Evolutionary conservation across 768 basidiomycete species (phyloP).

Genomic region (Pleurotus ostreatus): DNA sequence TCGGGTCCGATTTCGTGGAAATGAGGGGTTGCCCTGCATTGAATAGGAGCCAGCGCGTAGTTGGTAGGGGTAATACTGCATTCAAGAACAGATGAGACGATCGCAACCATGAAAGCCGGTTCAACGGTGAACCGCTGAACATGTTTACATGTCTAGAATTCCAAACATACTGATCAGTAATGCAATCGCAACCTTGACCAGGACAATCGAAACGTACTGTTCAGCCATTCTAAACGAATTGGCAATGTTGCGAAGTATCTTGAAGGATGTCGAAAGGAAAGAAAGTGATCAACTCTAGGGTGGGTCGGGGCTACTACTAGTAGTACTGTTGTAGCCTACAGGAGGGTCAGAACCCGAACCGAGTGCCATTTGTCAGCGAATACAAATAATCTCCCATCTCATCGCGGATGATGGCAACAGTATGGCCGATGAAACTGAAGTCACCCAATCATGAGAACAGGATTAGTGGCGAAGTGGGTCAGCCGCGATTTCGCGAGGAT

Average conservation of each 20-base stretch:
- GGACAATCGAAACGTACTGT: neutral
- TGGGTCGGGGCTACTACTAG: too few species aligned
- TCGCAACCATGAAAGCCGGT: constrained; percentile 80
- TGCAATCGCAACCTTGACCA: too few species aligned
- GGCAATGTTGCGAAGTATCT: constrained; percentile 4
- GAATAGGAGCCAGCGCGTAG: constrained; percentile 78
- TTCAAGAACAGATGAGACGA: constrained; percentile 75
- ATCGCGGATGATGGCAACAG: too few species aligned
- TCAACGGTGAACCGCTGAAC: constrained; percentile 65
- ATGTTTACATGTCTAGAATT: constrained; percentile 28
- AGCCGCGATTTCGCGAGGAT: too few species aligned
- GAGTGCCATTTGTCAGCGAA: constrained; percentile 2
- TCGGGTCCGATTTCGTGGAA: constrained; percentile 26
- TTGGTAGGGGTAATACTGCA: constrained; percentile 51
- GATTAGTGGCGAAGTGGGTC: too few species aligned
- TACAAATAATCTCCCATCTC: neutral
- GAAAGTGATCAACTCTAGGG: too few species aligned
- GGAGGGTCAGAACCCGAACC: neutral
- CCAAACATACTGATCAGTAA: neutral
- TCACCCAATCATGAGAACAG: too few species aligned
- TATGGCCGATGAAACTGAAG: too few species aligned
- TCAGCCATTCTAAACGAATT: constrained; percentile 4
- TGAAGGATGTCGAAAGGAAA: neutral
- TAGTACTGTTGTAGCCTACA: too few species aligned
- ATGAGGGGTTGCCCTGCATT: constrained; percentile 68